Evolutionary conservation across 2,329 filamentous ascomycete species (phyloP), one percentile per base, ranked within the genome.

Genomic region (Ceratocystis colombiana): DNA sequence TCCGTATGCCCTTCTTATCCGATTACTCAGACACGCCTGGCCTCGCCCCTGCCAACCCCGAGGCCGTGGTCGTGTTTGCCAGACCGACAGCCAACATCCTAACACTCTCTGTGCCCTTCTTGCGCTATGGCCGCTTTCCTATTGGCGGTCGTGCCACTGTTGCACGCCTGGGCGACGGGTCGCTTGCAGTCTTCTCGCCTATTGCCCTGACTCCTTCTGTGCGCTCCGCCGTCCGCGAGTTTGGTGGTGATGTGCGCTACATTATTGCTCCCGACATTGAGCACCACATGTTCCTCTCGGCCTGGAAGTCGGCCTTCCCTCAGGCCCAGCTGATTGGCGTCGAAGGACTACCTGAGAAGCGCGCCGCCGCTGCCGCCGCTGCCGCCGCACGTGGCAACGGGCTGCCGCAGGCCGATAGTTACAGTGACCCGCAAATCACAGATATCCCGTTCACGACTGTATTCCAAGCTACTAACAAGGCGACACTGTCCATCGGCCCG

Each of bases 251-350:
- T 15, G 84, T 96, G 64, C 83, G 82, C 70, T 97, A 97, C 80
- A 86, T 99, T 70, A 80, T 93, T 30, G 93, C 94, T 0, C 84
- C 88, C 1, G 94, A 99, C 75, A 82, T 89, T 64, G 91, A 99
- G 78, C 94, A 99, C 76, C 94, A 99, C 81, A 90, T 99, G 74
- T 95, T 94, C 79, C 75, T 99, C 65, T 87, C 88, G 0, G 81
- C 89, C 62, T 99, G 94, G 93, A 85, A 88, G 72, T 78, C 82
- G 62, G 88, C 84, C 33, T 97, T 84, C 74, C 92, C 93, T 0
- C 75, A 82, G 50, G 92, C 93, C 37, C 86, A 87, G 71, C 81
- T 99, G 62, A 83, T 97, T 71, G 93, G 86, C 0, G 89, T 90
- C 0, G 87, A 93, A 71, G 90, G 89, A 0, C 83, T 99, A 1